Percentiles rank a stretch among this genome's conserved stretches.
Evolutionary conservation across 192 early-diverging fungal species (phyloP).

Genomic region (Linnemannia hyalina): DNA sequence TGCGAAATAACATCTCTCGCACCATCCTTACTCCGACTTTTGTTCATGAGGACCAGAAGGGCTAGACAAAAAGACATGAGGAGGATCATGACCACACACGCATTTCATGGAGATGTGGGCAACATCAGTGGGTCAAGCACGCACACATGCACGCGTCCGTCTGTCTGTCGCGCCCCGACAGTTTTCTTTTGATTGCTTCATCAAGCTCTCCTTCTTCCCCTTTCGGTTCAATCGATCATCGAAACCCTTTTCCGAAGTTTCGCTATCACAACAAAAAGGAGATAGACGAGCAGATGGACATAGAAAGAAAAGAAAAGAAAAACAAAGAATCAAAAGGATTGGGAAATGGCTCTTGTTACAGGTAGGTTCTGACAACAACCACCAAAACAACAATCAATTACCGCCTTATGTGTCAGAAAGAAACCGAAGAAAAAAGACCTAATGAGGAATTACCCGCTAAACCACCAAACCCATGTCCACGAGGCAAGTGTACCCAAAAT

Average conservation of each 20-base stretch:
- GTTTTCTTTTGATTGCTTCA: too few species aligned
- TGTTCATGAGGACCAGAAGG: neutral
- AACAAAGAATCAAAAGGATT: neutral
- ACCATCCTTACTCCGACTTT: neutral
- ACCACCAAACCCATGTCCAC: slow-evolving; percentile 6
- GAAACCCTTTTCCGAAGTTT: neutral
- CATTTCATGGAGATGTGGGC: slow-evolving; percentile 1
- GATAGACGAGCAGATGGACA: neutral
- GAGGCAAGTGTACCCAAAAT: neutral
- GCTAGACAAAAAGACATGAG: neutral
- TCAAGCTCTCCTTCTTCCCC: neutral
- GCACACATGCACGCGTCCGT: neutral
- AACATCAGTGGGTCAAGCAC: neutral
- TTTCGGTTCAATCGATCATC: neutral
- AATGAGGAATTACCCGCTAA: neutral
- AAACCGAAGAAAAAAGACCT: neutral
- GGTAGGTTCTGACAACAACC: too few species aligned
- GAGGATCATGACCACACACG: neutral
- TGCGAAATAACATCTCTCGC: neutral
- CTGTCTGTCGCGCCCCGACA: neutral
- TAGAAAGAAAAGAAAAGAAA: too few species aligned
- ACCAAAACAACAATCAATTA: neutral
- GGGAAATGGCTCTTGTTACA: neutral
- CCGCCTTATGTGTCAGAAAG: neutral
- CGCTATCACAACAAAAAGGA: neutral